Evolutionary conservation across 768 basidiomycete genomes (phyloP), one percentile per base, ranked within the genome.

Genomic region (Suillus cothurnatus): DNA sequence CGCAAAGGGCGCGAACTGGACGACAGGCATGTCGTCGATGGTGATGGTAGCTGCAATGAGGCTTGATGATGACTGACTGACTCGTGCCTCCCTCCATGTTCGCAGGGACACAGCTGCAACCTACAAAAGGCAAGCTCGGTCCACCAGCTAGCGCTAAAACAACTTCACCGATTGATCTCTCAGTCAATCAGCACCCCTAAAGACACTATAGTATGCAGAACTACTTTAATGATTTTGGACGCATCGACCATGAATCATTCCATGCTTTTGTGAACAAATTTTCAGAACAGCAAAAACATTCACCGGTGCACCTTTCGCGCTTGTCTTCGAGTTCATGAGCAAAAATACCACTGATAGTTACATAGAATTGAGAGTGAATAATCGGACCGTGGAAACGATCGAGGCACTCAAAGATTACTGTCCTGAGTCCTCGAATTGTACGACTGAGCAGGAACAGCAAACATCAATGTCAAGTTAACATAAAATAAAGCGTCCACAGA

Each of bases 1-100:
- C 6, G 90, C 82, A 70, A 99, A 89, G 0, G 96, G 95, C 50
- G 90, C 82, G 73, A 99, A 99, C 77, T 97, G 95, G 31, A 99
- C 84, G 71, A 92, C 83, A 26, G 82, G 73, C 84, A 84, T 84
- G 43, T 60, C 62, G 64, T 65, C 63, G 64, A 28, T 59, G 23
- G 59, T 62, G 38, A 52, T 64, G 31, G 57, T 55, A 38, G 59
- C 61, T 64, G 61, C 14, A 58, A 47, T 19, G 59, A 41, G 50
- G 31, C 39, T 57, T 19, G 34, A 32, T 41, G 19, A 17, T 63
- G 38, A 62, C 38, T 41, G 38, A 59, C 19, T 28, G 57, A 32
- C 52, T 53, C 50, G 23, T 50, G 49, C 23, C 57, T 19, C 23
- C 23, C 23, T 41, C 38, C 11, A 59, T 34, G 32, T 55, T 55